Base-by-base conservation (phyloP, 345 rosid species). In the Combretum micranthum region DNA sequence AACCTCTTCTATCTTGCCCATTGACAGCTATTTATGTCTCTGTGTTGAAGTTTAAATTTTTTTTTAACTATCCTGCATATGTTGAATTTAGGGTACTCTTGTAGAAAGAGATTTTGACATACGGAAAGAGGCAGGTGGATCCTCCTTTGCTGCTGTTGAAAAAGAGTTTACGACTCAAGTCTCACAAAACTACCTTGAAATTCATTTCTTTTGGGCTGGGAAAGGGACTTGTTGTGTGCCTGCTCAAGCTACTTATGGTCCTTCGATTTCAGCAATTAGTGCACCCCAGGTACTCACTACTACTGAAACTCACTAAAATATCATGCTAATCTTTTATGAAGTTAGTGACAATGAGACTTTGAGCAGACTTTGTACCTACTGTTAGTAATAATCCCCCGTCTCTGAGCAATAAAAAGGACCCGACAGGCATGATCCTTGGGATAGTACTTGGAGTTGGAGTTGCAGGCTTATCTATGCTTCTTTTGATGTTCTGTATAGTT, bases 341-440 rank as follows among this genome's bases (percentile, higher is more conserved):
- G 25, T 70, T 42, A 59, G 54, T 67, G 53, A 56, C 51, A 50
- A 53, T 44, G 63, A 47, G 23, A 32, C 39, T 59, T 52, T 51
- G 45, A 69, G 63, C 84, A 86, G 91, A 86, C 74, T 89, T 89
- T 61, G 49, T 1, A 59, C 90, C 97, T 42, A 79, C 81, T 42
- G 90, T 84, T 20, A 69, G 56, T 26, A 75, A 79, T 75, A 81
- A 55, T 15, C 61, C 76, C 44, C 87, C 87, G 18, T 48, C 61
- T 32, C 39, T 32, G 39, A 32, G 39, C 26, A 58, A 21, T 16
- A 48, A 71, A 58, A 83, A 73, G 62, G 57, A 60, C 52, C 69
- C 55, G 12, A 70, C 81, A 7, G 76, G 88, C 21, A 43, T 78
- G 39, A 69, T 83, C 48, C 81, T 78, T 21, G 97, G 96, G 23